A percentile compares a stretch with the other conserved stretches of the same genome.
Evolutionary conservation across 2,329 filamentous ascomycete species (phyloP).

Genomic region (Penicillium sp.): DNA sequence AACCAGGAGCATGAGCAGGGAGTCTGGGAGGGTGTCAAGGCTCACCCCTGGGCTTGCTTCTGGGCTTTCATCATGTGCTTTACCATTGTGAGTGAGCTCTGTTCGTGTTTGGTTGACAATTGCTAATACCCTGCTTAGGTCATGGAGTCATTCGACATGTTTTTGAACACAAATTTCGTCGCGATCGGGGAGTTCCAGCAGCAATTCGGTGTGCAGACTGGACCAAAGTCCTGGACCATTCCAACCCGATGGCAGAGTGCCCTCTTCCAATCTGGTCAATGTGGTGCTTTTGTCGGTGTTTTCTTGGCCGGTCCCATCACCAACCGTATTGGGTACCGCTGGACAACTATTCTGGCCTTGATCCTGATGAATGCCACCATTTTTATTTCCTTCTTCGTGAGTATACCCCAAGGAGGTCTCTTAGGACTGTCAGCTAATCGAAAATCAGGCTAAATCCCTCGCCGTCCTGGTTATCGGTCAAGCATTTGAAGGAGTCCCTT

Average conservation of each 20-base stretch:
- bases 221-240: slow-evolving; percentile 27
- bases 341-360: slow-evolving; percentile 56
- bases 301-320: slow-evolving; percentile 62
- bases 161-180: slow-evolving; percentile 51
- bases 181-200: slow-evolving; percentile 42
- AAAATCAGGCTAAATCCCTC: slow-evolving; percentile 40
- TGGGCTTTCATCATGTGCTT: slow-evolving; percentile 54
- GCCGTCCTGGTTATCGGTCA: slow-evolving; percentile 39
- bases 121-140: slow-evolving; percentile 33
- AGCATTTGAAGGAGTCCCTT: slow-evolving; percentile 31
- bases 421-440: not conserved
- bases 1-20: slow-evolving; percentile 46
- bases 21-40: slow-evolving; percentile 40
- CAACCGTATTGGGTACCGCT: slow-evolving; percentile 60
- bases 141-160: slow-evolving; percentile 54
- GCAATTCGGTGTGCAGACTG: slow-evolving; percentile 35
- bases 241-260: slow-evolving; percentile 55
- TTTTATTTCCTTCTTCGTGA: slow-evolving; percentile 60
- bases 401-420: not conserved
- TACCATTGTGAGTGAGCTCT: slow-evolving; percentile 46
- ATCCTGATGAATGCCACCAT: slow-evolving; percentile 61
- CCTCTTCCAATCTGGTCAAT: slow-evolving; percentile 55
- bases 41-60: slow-evolving; percentile 47
- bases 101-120: not conserved
- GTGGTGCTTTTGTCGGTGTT: slow-evolving; percentile 62